These are phyloP conservation scores for Lablab purpureus DNA, from an alignment of 306 rosid species.

Conservation along the genomic window DNA sequence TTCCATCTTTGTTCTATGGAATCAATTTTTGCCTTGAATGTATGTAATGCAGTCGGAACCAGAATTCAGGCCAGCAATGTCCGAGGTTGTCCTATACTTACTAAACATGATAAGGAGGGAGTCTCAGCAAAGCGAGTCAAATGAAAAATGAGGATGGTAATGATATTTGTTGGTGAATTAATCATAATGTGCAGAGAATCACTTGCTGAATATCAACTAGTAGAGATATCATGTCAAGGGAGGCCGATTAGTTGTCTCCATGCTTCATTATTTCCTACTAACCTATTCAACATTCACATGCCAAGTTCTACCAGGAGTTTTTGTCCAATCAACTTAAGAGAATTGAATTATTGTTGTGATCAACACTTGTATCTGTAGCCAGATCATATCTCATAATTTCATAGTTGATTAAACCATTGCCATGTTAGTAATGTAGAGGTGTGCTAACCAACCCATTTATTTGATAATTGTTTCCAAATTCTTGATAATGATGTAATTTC, in stretches of 20 bases:
- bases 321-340: conserved; percentile 38
- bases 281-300: conserved; percentile 50
- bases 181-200: conserved; percentile 45
- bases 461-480: conserved; percentile 51
- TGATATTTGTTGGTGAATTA: conserved; percentile 33
- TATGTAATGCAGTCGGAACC: conserved; percentile 76
- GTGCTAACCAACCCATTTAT: conserved; percentile 61
- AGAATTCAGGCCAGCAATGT: conserved; percentile 93
- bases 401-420: conserved; percentile 42
- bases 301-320: conserved; percentile 33
- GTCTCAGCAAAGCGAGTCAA: conserved; percentile 63
- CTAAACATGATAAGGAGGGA: conserved; percentile 82
- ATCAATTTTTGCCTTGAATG: conserved; percentile 29
- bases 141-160: conserved; percentile 60
- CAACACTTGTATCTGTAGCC: conserved; percentile 42
- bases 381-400: conserved; percentile 42
- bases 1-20: not conserved
- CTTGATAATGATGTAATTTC: conserved; percentile 49
- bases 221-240: conserved; percentile 35
- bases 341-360: conserved; percentile 31
- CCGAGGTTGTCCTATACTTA: conserved; percentile 89
- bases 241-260: conserved; percentile 41
- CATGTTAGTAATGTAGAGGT: conserved; percentile 46
- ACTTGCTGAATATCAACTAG: conserved; percentile 36
- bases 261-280: conserved; percentile 40